Base-by-base conservation (phyloP, 352 stramenopile species). In the Phytophthora hybrid region DNA sequence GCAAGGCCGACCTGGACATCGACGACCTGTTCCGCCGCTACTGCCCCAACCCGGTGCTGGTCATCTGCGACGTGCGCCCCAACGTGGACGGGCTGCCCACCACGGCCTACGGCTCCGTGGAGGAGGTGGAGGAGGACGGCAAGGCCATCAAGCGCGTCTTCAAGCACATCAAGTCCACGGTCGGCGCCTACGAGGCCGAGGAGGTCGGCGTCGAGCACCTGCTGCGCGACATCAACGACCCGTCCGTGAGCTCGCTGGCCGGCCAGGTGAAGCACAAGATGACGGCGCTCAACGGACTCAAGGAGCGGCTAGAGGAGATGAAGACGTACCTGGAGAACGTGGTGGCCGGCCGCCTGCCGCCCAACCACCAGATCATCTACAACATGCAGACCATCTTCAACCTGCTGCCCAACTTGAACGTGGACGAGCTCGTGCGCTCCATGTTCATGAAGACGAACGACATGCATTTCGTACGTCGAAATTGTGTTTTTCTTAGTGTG, bases 321-420 rank as follows among this genome's bases (percentile, higher is more conserved):
- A 98, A 99, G 78, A 89, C 91, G 77, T 99, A 99, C 79, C 81
- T 99, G 29, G 91, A 99, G 78, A 95, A 97, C 59, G 95, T 98
- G 19, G 89, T 97, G 13, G 84, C 85, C 9, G 93, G 89, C 31
- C 81, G 79, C 18, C 66, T 94, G 58, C 89, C 89, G 39, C 78
- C 83, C 29, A 95, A 95, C 77, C 84, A 95, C 77, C 89, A 95
- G 72, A 99, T 99, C 86, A 93, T 99, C 68, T 99, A 99, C 89
- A 99, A 99, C 86, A 97, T 99, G 90, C 98, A 99, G 88, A 98
- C 96, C n/a, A 99, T 99, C 77, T 98, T 99, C 78, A 99, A 99
- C 81, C 79, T 99, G 47, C 82, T 99, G 67, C 98, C 98, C 26
- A 99, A 99, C 83, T 81, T 99, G 29, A 99, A 99, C 84, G 91